Percentiles rank a stretch among this genome's conserved stretches.
Conservation (phyloP, 164 flowering plant species). For the Chimonanthus salicifolius region DNA sequence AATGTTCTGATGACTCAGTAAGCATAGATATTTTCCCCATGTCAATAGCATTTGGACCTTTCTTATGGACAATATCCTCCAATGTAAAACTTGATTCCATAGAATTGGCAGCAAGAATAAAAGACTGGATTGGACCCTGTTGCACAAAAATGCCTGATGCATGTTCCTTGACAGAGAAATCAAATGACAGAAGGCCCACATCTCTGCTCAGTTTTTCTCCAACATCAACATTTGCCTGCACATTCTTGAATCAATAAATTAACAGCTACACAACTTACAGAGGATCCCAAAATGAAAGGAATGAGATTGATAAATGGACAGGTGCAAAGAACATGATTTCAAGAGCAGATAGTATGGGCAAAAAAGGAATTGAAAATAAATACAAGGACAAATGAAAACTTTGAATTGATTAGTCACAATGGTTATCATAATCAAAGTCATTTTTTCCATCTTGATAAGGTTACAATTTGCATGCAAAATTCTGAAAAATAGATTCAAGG, state of each 20-base stretch:
- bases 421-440: too few relatives aligned
- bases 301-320: too few relatives aligned
- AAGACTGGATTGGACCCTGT: conserved; percentile 1
- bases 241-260: background rate
- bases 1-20: conserved; percentile 5
- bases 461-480: too few relatives aligned
- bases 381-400: too few relatives aligned
- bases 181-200: conserved; percentile 8
- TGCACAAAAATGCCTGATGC: conserved; percentile 4
- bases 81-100: conserved; percentile 2
- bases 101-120: conserved; percentile 11
- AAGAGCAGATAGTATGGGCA: too few relatives aligned
- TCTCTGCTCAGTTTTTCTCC: conserved; percentile 12
- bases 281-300: background rate
- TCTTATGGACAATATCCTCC: conserved; percentile 6
- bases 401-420: too few relatives aligned
- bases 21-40: background rate
- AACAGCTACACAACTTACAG: background rate
- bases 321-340: too few relatives aligned
- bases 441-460: too few relatives aligned
- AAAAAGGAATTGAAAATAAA: too few relatives aligned
- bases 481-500: too few relatives aligned
- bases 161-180: conserved; percentile 2
- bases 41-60: conserved; percentile 6
- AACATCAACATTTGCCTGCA: conserved; percentile 18